Evolutionary conservation across 208 protist species (phyloP).

Genomic region (Trypanosomatidae sp.): DNA sequence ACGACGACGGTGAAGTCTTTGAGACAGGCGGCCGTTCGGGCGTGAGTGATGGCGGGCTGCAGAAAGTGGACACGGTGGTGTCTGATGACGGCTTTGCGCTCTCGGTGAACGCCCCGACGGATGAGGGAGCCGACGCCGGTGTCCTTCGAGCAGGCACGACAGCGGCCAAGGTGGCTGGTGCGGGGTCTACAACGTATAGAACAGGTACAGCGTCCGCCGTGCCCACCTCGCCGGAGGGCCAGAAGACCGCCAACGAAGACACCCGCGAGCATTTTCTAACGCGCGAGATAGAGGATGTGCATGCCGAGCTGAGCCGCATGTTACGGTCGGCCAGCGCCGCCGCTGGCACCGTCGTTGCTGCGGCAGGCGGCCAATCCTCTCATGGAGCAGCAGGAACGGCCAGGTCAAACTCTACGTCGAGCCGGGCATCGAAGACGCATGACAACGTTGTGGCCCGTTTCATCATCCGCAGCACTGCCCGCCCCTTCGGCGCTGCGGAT

Average conservation of each 20-base stretch:
- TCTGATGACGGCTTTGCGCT: slow-evolving; percentile 33
- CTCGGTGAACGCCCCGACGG: slow-evolving; percentile 1
- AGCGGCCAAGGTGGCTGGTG: neutral
- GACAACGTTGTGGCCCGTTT: neutral
- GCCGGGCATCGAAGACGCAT: neutral
- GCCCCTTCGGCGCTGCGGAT: slow-evolving; percentile 11
- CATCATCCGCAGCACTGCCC: neutral
- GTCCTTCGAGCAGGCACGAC: neutral
- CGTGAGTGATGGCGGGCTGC: slow-evolving; percentile 1
- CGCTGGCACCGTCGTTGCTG: neutral
- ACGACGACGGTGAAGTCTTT: neutral
- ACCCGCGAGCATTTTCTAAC: slow-evolving; percentile 25
- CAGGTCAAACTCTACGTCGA: neutral
- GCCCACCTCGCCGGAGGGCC: slow-evolving; percentile 1
- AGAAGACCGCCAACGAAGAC: slow-evolving; percentile 19
- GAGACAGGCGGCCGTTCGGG: neutral
- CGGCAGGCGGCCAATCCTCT: neutral
- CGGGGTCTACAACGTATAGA: neutral
- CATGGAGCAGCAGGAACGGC: neutral
- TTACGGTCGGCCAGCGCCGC: slow-evolving; percentile 14
- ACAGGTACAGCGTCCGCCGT: neutral
- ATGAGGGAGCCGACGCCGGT: neutral
- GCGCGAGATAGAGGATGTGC: slow-evolving; percentile 32
- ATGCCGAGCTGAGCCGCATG: slow-evolving; percentile 35
- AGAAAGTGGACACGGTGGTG: slow-evolving; percentile 25